These are phyloP conservation scores for Cinchona pubescens DNA, from an alignment of 257 asterid species.

Conservation along the genomic window DNA sequence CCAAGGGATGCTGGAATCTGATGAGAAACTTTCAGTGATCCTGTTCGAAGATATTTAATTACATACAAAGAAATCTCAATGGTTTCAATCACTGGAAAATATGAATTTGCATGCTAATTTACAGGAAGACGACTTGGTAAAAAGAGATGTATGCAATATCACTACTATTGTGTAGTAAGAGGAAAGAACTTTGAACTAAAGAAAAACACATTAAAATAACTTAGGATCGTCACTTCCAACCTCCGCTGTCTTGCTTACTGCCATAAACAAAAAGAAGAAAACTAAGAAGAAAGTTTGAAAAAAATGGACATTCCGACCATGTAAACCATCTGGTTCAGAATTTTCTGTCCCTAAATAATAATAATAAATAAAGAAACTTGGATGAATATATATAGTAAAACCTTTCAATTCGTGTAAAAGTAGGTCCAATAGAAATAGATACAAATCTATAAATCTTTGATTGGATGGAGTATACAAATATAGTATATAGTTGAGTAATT, in stretches of 20 bases:
- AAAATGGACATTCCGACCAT: neutral
- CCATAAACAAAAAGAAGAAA: neutral
- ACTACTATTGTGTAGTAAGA: neutral
- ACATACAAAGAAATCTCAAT: neutral
- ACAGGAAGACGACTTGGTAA: neutral
- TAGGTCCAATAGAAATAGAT: neutral
- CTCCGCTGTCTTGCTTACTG: neutral
- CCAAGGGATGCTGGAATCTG: constrained; percentile 23
- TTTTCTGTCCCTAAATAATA: too few species aligned
- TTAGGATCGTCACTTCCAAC: neutral
- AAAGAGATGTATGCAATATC: neutral
- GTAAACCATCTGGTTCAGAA: neutral
- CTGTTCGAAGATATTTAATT: constrained; percentile 28
- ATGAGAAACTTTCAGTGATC: constrained; percentile 21
- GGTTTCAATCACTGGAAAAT: neutral
- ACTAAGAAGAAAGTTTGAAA: neutral
- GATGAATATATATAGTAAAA: neutral
- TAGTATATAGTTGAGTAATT: neutral
- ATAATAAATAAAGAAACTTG: neutral
- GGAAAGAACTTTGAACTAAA: neutral
- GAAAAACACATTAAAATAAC: neutral
- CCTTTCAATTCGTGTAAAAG: neutral
- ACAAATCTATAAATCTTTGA: neutral
- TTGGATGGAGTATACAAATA: neutral
- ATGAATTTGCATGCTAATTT: neutral